Conservation (phyloP, 2,329 filamentous ascomycete species). For the Aureobasidium sp. region DNA sequence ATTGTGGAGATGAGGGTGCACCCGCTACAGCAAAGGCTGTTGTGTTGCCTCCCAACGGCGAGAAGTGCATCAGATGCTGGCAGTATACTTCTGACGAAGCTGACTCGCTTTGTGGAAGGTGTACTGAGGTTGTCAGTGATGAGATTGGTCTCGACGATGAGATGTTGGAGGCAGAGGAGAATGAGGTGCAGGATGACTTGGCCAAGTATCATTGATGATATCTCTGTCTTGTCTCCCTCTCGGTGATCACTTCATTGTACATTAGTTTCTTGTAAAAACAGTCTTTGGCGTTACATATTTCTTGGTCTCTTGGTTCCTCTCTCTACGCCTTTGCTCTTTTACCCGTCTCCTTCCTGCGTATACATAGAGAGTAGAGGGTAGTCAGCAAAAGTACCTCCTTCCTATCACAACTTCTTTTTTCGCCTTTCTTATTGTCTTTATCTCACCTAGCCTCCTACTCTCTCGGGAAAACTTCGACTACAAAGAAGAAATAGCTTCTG, state of each 20-base stretch:
- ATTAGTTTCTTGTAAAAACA: background rate
- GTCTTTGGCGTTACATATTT: too few species aligned
- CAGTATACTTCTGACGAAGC: constrained; percentile 61
- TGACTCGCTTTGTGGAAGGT: constrained; percentile 62
- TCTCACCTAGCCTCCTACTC: too few species aligned
- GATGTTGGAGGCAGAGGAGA: background rate
- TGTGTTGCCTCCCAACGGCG: constrained; percentile 36
- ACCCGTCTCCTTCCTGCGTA: too few species aligned
- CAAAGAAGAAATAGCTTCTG: too few species aligned
- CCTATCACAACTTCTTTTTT: too few species aligned
- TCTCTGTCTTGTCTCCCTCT: background rate
- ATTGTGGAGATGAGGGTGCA: constrained; percentile 20
- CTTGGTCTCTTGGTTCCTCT: too few species aligned
- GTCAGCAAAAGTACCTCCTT: too few species aligned
- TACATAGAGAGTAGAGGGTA: too few species aligned
- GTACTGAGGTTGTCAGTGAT: constrained; percentile 43
- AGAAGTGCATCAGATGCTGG: constrained; percentile 88
- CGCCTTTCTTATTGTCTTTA: too few species aligned
- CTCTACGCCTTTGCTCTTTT: too few species aligned
- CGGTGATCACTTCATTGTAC: background rate
- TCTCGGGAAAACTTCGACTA: too few species aligned
- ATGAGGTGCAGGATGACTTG: background rate
- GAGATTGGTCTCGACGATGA: background rate
- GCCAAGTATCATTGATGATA: background rate
- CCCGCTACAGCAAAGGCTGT: constrained; percentile 18